Conservation (phyloP, 2,329 filamentous ascomycete genomes). For the Scedosporium dehoogii region DNA sequence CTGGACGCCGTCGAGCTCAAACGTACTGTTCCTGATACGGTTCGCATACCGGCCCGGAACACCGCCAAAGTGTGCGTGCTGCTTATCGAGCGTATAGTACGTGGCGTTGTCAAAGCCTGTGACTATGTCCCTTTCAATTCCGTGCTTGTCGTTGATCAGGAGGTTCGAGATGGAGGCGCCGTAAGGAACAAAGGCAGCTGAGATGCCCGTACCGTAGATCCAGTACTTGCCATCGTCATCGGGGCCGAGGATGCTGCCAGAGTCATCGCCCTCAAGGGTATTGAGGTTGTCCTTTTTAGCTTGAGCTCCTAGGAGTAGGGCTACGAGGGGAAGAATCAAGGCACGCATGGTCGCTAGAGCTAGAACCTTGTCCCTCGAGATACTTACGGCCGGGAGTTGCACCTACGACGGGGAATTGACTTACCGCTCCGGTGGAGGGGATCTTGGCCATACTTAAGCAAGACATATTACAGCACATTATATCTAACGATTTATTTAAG, state of each 20-base stretch:
- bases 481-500: no score
- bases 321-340: background rate
- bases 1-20: slow-evolving; percentile 52
- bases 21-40: slow-evolving; percentile 68
- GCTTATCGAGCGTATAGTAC: slow-evolving; percentile 54
- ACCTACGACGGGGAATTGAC: background rate
- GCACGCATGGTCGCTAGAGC: background rate
- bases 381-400: background rate
- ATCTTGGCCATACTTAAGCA: no score
- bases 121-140: slow-evolving; percentile 60
- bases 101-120: slow-evolving; percentile 67
- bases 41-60: slow-evolving; percentile 73
- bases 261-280: background rate
- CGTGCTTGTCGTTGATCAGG: slow-evolving; percentile 58
- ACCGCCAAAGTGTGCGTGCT: slow-evolving; percentile 62
- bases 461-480: no score
- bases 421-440: background rate
- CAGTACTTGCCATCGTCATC: slow-evolving; percentile 61
- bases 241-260: slow-evolving; percentile 19
- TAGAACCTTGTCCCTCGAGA: no score
- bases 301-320: background rate
- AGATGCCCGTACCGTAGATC: slow-evolving; percentile 56
- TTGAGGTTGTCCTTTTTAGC: background rate
- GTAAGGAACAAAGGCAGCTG: slow-evolving; percentile 62
- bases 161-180: slow-evolving; percentile 65